Percentiles rank a stretch among this genome's conserved stretches.
These are phyloP conservation scores for Fragilariopsis cylindrus DNA, from an alignment of 108 stramenopile species.

Conservation along the genomic window DNA sequence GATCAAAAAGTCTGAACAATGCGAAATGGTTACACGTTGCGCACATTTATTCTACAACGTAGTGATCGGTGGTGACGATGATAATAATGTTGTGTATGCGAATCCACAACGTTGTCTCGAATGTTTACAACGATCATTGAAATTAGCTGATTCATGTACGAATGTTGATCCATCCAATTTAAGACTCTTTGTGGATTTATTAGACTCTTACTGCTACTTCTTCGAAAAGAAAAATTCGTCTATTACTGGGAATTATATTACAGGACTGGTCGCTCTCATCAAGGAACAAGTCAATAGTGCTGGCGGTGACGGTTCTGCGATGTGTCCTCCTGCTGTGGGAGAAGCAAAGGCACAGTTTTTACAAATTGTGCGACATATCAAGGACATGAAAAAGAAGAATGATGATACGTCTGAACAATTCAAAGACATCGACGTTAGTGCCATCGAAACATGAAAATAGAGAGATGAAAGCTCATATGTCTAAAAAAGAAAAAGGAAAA, in stretches of 20 bases:
- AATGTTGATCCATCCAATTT: constrained; percentile 67
- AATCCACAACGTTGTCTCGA: constrained; percentile 94
- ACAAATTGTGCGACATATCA: constrained; percentile 53
- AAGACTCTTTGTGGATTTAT: constrained; percentile 91
- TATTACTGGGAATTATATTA: constrained; percentile 85
- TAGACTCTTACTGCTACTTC: constrained; percentile 95
- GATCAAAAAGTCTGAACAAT: constrained; percentile 94
- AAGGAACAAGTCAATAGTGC: constrained; percentile 87
- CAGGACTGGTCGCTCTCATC: constrained; percentile 89
- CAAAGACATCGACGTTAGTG: constrained; percentile 50
- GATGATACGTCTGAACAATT: constrained; percentile 63
- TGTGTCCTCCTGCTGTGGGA: constrained; percentile 23
- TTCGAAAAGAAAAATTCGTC: constrained; percentile 89
- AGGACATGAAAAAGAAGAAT: constrained; percentile 52
- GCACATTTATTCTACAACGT: constrained; percentile 89
- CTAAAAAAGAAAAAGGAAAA: too few relatives aligned
- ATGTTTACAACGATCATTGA: constrained; percentile 90
- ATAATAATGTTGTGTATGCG: constrained; percentile 24
- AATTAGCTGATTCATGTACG: constrained; percentile 91
- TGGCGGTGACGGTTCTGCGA: constrained; percentile 25
- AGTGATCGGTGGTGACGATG: constrained; percentile 2
- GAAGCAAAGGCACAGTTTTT: constrained; percentile 67
- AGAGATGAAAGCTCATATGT: not conserved
- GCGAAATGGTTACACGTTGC: constrained; percentile 87
- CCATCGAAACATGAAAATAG: constrained; percentile 11